A percentile compares a stretch with the other conserved stretches of the same genome.
Conservation (phyloP, 2,329 filamentous ascomycete genomes). For the Sporothrix curviconia region DNA sequence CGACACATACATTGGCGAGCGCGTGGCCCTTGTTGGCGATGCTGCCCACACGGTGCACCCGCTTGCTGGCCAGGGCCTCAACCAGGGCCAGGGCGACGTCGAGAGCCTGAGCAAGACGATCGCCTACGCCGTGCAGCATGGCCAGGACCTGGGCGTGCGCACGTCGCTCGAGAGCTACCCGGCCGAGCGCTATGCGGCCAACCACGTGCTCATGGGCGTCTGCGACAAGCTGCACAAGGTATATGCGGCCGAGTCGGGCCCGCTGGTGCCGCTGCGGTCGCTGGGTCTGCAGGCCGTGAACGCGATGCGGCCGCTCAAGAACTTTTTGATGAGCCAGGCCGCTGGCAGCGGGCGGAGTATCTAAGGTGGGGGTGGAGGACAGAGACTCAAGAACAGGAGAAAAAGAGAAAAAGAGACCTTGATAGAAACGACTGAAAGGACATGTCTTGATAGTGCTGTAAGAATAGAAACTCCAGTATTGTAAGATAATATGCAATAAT, state of each 20-base stretch:
- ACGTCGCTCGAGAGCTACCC: constrained; percentile 78
- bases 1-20: constrained; percentile 84
- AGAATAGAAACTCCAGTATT: too few species aligned
- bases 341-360: constrained; percentile 33
- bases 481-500: too few species aligned
- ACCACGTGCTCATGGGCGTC: constrained; percentile 70
- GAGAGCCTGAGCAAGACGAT: constrained; percentile 70
- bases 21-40: constrained; percentile 87
- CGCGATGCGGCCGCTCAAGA: constrained; percentile 67
- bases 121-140: constrained; percentile 68
- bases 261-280: constrained; percentile 72
- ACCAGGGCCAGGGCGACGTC: constrained; percentile 86
- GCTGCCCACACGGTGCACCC: constrained; percentile 94
- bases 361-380: not conserved
- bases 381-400: too few species aligned
- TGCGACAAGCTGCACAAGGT: constrained; percentile 90
- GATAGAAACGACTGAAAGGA: too few species aligned
- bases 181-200: constrained; percentile 72
- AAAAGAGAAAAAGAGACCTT: too few species aligned
- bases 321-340: constrained; percentile 74
- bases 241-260: constrained; percentile 74
- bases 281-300: constrained; percentile 72
- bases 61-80: constrained; percentile 87
- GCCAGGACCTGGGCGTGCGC: constrained; percentile 76
- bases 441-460: too few species aligned